Percentiles rank a stretch among this genome's conserved stretches.
phyloP scores from a whole-genome alignment of 371 early-diverging fungal species.

The Mortierella sp. region DNA sequence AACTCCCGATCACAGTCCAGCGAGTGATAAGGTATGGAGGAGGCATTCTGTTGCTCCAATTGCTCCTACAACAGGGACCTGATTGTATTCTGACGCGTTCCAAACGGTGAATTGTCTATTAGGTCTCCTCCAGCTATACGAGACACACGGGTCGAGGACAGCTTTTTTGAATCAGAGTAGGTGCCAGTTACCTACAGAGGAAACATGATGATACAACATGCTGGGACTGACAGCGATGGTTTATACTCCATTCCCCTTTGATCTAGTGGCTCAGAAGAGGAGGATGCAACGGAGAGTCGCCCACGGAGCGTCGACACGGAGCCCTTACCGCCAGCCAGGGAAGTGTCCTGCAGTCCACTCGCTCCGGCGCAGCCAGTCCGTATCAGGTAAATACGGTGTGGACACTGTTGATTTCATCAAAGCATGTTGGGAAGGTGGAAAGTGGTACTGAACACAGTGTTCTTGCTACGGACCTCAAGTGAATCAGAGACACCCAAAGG shows the following conservation, averaged over 20 bases:
- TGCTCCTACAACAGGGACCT: no score
- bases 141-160: neutral
- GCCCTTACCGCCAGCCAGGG: neutral
- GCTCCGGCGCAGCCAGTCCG: neutral
- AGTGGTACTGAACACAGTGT: no score
- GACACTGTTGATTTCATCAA: neutral
- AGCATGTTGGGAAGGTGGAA: neutral
- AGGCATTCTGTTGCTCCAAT: neutral
- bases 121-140: constrained; percentile 14
- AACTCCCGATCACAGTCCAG: constrained; percentile 16
- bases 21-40: constrained; percentile 12
- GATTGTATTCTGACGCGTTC: no score
- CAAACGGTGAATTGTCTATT: neutral
- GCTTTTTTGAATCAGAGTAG: constrained; percentile 17
- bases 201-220: neutral
- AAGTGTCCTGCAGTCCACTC: neutral
- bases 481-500: no score
- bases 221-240: neutral
- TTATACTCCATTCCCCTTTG: neutral
- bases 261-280: neutral
- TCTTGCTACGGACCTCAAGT: no score
- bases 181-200: neutral
- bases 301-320: neutral
- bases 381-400: neutral
- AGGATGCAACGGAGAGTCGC: neutral